Evolutionary conservation across 169 alveolate species (phyloP), one percentile per base, ranked within the genome.

Genomic region (Plasmodium fragile): DNA sequence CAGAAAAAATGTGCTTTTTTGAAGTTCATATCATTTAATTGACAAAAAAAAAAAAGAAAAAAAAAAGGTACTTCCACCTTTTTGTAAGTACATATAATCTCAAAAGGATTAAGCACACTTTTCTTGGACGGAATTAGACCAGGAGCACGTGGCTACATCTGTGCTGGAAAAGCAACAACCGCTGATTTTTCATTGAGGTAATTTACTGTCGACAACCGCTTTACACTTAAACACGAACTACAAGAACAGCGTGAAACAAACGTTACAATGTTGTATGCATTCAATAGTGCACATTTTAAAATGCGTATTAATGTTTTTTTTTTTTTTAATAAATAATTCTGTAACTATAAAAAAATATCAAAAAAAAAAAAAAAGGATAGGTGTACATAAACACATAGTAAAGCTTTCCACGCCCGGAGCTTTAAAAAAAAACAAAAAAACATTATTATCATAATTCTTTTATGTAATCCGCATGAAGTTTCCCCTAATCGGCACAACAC

Each of bases 241-340:
- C 36, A 81, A 28, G 5, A 22, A 49, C 70, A 53, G 13, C 59
- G 11, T 43, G 30, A 81, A 32, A 59, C 39, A 36, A 18, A 77
- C 45, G 34, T 45, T n/a, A 30, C 36, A 53, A 49, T 55, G 22
- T 52, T 32, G 18, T 65, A 39, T 39, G 43, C 32, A 82, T 22
- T 69, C 13, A 22, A 82, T 30, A 69, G 72, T 8, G 80, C 34
- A 69, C 41, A 65, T 82, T 69, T 82, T 34, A 49, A 82, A 82
- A 70, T 34, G 43, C 13, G 25, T 65, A 16, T 34, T 59, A 36
- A 28, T 69, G 41, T 82, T 79, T 79, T 65, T 65, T 82, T 81
- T 82, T 79, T 79, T 79, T 41, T 82, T 82, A 30, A 82, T 49
- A 82, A 82, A 65, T 52, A 82, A 82, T 82, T 82, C 43, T 70